Evolutionary conservation across 768 basidiomycete genomes (phyloP).

Genomic region (Phylloporus rhodoxanthus): DNA sequence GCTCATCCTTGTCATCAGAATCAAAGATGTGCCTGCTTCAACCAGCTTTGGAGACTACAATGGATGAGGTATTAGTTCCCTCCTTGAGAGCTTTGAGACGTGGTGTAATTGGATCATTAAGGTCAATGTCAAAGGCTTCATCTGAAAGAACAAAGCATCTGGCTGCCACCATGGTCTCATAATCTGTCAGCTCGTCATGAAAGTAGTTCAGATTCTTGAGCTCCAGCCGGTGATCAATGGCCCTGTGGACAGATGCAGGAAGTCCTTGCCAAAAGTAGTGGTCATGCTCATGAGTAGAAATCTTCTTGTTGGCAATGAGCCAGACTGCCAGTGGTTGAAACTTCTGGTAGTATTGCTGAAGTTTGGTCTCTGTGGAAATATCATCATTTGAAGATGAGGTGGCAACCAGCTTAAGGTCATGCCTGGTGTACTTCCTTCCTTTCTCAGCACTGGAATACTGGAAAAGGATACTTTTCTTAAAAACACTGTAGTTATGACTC

Average conservation of each 20-base stretch:
- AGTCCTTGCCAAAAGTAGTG: not conserved
- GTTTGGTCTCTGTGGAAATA: not conserved
- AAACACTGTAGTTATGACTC: not conserved
- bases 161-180: not conserved
- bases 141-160: not conserved
- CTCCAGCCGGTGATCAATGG: not conserved
- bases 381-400: not conserved
- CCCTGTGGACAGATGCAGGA: not conserved
- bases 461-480: not conserved
- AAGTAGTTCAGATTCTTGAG: not conserved
- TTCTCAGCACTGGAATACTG: conserved; percentile 3
- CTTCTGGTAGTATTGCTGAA: not conserved
- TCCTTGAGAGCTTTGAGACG: not conserved
- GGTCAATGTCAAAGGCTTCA: not conserved
- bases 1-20: not conserved
- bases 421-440: not conserved
- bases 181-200: not conserved
- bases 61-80: too few relatives aligned
- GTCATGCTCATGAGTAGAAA: not conserved
- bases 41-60: not conserved
- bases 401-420: not conserved
- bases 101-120: not conserved
- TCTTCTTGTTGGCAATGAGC: conserved; percentile 1
- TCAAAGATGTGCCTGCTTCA: not conserved
- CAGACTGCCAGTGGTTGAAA: not conserved